Conservation (phyloP, 345 rosid genomes). For the Gossypium arboreum region DNA sequence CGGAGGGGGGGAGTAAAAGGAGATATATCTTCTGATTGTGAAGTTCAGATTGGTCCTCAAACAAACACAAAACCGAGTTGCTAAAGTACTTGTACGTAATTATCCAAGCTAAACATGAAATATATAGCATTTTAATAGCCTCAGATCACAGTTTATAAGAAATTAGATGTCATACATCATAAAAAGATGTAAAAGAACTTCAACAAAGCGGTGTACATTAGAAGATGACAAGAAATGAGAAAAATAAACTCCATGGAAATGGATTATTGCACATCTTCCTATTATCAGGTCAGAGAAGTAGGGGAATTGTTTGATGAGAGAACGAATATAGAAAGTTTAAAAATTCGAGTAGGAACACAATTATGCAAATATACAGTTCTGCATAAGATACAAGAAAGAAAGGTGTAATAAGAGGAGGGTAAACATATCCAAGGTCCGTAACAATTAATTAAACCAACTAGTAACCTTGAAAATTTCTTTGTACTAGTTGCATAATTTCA, state of each 20-base stretch:
- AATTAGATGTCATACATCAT: neutral
- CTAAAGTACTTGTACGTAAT: neutral
- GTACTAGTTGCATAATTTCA: neutral
- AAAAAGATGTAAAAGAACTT: neutral
- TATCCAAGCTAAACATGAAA: neutral
- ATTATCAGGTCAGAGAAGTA: neutral
- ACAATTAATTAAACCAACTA: neutral
- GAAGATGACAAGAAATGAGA: slow-evolving; percentile 1
- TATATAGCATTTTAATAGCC: neutral
- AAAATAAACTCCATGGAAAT: neutral
- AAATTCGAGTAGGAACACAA: neutral
- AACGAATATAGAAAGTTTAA: neutral
- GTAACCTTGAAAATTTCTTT: neutral
- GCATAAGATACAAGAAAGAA: neutral
- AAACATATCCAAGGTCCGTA: neutral
- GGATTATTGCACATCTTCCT: neutral
- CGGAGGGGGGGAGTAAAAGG: neutral
- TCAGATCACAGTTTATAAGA: neutral
- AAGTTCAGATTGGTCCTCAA: neutral
- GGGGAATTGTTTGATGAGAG: neutral
- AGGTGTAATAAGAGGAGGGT: neutral
- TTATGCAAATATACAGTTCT: neutral
- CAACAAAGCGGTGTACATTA: neutral
- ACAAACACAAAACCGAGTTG: neutral
- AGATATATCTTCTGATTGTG: neutral